A percentile compares a stretch with the other conserved stretches of the same genome.
phyloP scores from a whole-genome alignment of 176 grass and related monocot species.

The Triticum monococcum region DNA sequence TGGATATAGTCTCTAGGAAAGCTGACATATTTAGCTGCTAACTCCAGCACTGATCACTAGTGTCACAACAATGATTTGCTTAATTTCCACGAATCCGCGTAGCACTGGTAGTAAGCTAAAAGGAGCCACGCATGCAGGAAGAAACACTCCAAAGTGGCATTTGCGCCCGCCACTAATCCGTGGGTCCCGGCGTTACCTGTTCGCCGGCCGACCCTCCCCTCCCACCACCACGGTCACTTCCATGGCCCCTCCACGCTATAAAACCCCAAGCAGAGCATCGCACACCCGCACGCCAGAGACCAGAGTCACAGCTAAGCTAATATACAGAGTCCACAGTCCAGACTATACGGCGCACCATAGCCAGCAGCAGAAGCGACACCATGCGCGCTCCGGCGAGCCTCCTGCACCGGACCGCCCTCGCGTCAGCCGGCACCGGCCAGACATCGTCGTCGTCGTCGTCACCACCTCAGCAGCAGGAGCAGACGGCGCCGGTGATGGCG shows the following conservation, averaged over 20 bases:
- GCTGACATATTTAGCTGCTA: neutral
- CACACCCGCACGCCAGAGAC: neutral
- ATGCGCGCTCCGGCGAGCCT: neutral
- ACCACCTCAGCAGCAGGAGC: neutral
- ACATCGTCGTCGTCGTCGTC: neutral
- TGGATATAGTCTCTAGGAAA: neutral
- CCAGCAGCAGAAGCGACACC: neutral
- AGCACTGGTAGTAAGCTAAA: neutral
- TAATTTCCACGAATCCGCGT: neutral
- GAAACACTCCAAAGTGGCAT: neutral
- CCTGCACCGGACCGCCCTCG: neutral
- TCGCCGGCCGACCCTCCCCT: neutral
- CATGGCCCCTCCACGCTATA: neutral
- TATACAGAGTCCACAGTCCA: neutral
- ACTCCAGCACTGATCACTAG: neutral
- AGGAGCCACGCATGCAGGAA: neutral
- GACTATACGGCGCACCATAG: neutral
- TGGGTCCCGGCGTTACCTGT: neutral
- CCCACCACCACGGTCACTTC: neutral
- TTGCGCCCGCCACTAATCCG: neutral
- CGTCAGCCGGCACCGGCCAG: neutral
- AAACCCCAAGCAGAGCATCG: neutral
- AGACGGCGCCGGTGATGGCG: neutral
- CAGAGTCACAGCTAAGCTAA: neutral
- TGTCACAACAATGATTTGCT: neutral